Conservation (phyloP, 1,284 basidiomycete species). For the Rhodotorula sp. region DNA sequence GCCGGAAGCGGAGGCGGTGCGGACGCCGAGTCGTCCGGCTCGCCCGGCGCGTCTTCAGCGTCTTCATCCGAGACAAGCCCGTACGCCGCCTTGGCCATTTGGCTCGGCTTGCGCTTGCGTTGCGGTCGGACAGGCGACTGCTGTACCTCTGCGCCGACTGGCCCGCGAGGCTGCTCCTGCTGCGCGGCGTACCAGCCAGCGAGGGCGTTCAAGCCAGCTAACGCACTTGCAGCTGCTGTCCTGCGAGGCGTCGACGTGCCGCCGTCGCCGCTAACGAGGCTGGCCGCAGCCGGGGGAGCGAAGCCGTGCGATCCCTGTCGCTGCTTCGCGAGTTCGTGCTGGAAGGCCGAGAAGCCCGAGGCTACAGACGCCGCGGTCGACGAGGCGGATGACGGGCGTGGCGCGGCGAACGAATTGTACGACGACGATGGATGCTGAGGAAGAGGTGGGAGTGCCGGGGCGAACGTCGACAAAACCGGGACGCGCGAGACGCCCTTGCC, state of each 20-base stretch:
- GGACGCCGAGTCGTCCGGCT: neutral
- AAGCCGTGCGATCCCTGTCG: neutral
- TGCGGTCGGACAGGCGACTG: slow-evolving; percentile 1
- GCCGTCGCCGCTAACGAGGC: no score
- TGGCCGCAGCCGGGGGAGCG: neutral
- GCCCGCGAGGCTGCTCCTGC: neutral
- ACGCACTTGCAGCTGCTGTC: slow-evolving; percentile 16
- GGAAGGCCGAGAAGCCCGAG: slow-evolving; percentile 8
- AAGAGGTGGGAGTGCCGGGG: neutral
- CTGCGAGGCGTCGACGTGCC: slow-evolving; percentile 20
- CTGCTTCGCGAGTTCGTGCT: slow-evolving; percentile 1
- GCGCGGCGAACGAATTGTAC: neutral
- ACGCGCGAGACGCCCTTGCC: neutral
- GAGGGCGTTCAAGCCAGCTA: slow-evolving; percentile 9
- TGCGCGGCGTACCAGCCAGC: neutral
- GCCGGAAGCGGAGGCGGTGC: neutral
- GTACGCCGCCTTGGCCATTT: slow-evolving; percentile 11
- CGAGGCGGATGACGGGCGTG: neutral
- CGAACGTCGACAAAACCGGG: neutral
- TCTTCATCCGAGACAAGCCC: slow-evolving; percentile 13
- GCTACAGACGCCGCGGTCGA: neutral
- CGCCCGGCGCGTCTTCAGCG: neutral
- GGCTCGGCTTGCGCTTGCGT: slow-evolving; percentile 20
- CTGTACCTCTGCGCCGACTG: no score
- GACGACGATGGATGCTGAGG: neutral